Percentiles rank a stretch among this genome's conserved stretches.
Evolutionary conservation across 148 eudicot species (phyloP).

Genomic region (Arctostaphylos glauca): DNA sequence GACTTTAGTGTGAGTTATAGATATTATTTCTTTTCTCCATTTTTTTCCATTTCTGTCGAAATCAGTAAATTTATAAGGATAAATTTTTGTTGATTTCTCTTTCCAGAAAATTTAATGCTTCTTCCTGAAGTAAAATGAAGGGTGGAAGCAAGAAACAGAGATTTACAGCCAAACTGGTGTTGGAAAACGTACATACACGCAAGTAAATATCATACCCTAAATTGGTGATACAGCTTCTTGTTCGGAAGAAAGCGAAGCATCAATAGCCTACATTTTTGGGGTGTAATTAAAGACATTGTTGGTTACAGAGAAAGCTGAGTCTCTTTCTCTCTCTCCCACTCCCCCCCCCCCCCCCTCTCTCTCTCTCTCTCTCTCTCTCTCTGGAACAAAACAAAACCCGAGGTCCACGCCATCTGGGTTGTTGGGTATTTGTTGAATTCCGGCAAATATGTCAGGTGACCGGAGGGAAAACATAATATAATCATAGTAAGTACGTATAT

Average conservation of each 20-base stretch:
- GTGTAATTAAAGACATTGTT: constrained; percentile 14
- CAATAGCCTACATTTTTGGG: neutral
- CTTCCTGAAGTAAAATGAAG: neutral
- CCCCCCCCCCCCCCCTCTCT: constrained; percentile 6
- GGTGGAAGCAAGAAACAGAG: neutral
- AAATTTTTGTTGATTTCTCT: neutral
- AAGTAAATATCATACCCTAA: neutral
- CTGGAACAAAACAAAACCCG: neutral
- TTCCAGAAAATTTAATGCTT: neutral
- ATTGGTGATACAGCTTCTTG: neutral
- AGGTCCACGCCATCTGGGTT: neutral
- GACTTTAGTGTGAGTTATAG: no score
- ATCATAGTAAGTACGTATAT: neutral
- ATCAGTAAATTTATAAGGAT: neutral
- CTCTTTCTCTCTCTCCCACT: constrained; percentile 13
- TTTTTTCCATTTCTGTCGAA: no score
- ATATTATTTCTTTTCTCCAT: no score
- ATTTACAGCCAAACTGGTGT: no score
- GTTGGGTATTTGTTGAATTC: neutral
- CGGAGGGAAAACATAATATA: neutral
- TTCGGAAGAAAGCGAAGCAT: constrained; percentile 19
- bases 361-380: constrained; percentile 13
- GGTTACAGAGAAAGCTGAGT: constrained; percentile 40
- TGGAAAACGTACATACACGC: neutral
- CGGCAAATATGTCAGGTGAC: constrained; percentile 15